Percentiles rank a stretch among this genome's conserved stretches.
Conservation (phyloP, 2,329 filamentous ascomycete genomes). For the Phaeoacremonium minimum region DNA sequence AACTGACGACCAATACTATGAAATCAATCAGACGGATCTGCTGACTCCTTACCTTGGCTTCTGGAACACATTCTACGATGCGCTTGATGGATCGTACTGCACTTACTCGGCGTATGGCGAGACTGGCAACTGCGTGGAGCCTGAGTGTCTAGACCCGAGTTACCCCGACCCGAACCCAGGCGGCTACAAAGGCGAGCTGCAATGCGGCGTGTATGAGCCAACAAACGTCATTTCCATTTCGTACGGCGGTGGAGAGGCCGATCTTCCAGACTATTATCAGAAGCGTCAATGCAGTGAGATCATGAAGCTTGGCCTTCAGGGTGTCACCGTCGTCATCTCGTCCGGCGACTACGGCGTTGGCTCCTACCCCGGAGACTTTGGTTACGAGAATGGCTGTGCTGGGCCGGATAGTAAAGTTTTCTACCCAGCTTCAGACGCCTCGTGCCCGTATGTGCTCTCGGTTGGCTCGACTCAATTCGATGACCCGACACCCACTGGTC, state of each 20-base stretch:
- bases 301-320: constrained; percentile 39
- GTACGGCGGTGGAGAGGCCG: constrained; percentile 42
- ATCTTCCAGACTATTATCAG: constrained; percentile 41
- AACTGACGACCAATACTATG: constrained; percentile 21
- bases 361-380: constrained; percentile 19
- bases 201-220: constrained; percentile 29
- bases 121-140: constrained; percentile 31
- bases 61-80: constrained; percentile 39
- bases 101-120: constrained; percentile 40
- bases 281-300: constrained; percentile 36
- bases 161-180: constrained; percentile 41
- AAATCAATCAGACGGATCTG: constrained; percentile 12
- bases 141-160: constrained; percentile 38
- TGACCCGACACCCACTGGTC: constrained; percentile 1
- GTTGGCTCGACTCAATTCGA: constrained; percentile 29
- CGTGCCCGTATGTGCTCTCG: constrained; percentile 42
- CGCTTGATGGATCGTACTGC: constrained; percentile 37
- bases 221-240: constrained; percentile 49
- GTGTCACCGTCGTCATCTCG: constrained; percentile 32
- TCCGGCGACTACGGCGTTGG: constrained; percentile 35
- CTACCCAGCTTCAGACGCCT: constrained; percentile 37
- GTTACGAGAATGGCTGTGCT: constrained; percentile 24
- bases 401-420: constrained; percentile 32
- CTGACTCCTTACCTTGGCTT: constrained; percentile 20
- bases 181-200: constrained; percentile 42